Evolutionary conservation across 2,329 filamentous ascomycete species (phyloP).

Genomic region (Hypocreales sp.): DNA sequence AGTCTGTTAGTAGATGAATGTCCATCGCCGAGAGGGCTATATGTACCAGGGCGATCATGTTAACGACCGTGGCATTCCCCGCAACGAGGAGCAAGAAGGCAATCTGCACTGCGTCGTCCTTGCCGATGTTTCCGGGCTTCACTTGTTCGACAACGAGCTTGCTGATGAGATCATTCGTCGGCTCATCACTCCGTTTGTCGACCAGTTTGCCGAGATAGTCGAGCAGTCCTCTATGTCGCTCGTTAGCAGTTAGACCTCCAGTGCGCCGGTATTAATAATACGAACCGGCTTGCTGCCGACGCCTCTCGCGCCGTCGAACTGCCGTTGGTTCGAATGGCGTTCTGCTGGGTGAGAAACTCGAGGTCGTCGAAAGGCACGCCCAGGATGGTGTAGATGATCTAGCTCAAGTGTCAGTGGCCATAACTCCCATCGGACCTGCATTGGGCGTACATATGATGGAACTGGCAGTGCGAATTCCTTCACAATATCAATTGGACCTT

Average conservation of each 20-base stretch:
- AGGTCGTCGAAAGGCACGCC: constrained; percentile 31
- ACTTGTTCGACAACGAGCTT: constrained; percentile 24
- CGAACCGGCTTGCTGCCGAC: constrained; percentile 25
- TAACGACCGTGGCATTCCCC: constrained; percentile 36
- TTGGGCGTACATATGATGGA: constrained; percentile 24
- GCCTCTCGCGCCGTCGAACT: constrained; percentile 30
- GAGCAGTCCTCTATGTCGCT: constrained; percentile 20
- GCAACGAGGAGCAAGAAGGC: constrained; percentile 33
- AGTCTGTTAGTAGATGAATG: background rate
- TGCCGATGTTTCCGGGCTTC: constrained; percentile 20
- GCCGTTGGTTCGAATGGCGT: constrained; percentile 28
- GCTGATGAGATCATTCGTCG: constrained; percentile 29
- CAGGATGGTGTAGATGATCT: constrained; percentile 34
- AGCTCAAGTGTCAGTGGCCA: too few relatives aligned
- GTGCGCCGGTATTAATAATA: too few relatives aligned
- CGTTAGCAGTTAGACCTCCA: background rate
- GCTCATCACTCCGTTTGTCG: constrained; percentile 20
- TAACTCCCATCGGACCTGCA: too few relatives aligned
- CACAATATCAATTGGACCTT: constrained; percentile 25
- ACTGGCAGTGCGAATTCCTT: constrained; percentile 30
- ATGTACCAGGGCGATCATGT: constrained; percentile 29
- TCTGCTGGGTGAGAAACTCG: constrained; percentile 27
- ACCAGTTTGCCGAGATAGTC: constrained; percentile 27
- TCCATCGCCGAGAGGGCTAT: too few relatives aligned
- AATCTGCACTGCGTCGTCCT: constrained; percentile 27